Base-by-base conservation (phyloP, 1,284 basidiomycete species). In the Microbotryum intermedium region DNA sequence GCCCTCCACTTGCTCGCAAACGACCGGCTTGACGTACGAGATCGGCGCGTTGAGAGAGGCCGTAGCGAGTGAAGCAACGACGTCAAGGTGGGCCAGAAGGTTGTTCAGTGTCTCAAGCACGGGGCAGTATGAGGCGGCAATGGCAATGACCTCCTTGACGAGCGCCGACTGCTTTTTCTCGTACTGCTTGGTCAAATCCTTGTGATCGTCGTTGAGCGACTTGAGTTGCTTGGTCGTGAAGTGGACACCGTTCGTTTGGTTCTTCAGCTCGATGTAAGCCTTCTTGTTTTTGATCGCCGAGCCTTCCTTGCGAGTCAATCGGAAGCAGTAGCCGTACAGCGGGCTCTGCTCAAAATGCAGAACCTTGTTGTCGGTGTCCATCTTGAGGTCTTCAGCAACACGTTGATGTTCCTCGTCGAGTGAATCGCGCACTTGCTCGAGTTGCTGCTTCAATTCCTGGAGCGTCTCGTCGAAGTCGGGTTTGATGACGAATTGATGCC, bases 271-370 rank as follows among this genome's bases (percentile, higher is more conserved):
- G 45, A 83, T 86, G 72, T 90, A 98, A 53, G 80, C 81, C 66
- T 83, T 84, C 64, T 82, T 83, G 61, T 80, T 79, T 7, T 82
- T 77, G 51, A 95, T 80, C n/a, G 76, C 77, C 71, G 87, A 85
- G 0, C 88, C 86, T 67, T 97, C 93, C 74, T 95, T 95, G 8
- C 75, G 71, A 16, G 92, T 95, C 44, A 98, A 76, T 25, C 95
- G 80, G 76, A 98, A 88, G 70, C 89, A 93, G 73, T 97, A 95
- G 4, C 93, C 93, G 73, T 97, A 92, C 6, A 84, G 82, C 60
- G 83, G 81, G 62, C 88, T 90, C 71, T 95, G 94, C 77, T 99
- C 95, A 39, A 99, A 79, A 75, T 97, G 93, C 21, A 98, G 78
- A 3, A 62, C 53, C 77, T 97, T 97, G 78, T 97, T 95, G 72